These are phyloP conservation scores for Tricholoma sp. DNA, from an alignment of 768 basidiomycete genomes.

Conservation along the genomic window DNA sequence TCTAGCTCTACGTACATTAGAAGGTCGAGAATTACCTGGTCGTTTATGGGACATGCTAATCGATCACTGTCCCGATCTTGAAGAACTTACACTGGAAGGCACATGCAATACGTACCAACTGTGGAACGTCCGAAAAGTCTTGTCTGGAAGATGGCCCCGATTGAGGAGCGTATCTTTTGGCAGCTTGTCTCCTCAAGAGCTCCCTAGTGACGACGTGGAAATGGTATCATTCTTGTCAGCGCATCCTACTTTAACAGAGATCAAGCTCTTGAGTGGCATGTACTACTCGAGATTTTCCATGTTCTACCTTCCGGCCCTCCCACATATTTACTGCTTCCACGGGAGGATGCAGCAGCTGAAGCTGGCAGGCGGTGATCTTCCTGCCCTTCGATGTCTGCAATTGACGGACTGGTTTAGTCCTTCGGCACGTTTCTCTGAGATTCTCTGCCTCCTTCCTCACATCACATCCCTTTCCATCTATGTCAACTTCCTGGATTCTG, in stretches of 20 bases:
- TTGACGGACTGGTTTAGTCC: constrained; percentile 17
- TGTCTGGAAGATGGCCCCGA: constrained; percentile 12
- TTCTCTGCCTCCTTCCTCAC: constrained; percentile 4
- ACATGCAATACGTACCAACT: constrained; percentile 10
- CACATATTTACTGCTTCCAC: constrained; percentile 6
- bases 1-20: neutral
- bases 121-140: constrained; percentile 10
- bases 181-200: constrained; percentile 4
- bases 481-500: constrained; percentile 14
- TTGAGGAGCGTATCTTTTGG: constrained; percentile 12
- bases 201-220: neutral
- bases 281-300: constrained; percentile 7
- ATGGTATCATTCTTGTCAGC: constrained; percentile 11
- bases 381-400: constrained; percentile 5
- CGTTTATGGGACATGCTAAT: constrained; percentile 17
- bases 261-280: constrained; percentile 7
- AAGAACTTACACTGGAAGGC: constrained; percentile 13
- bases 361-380: constrained; percentile 3
- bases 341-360: constrained; percentile 15
- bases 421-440: constrained; percentile 11
- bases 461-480: constrained; percentile 11
- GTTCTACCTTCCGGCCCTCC: constrained; percentile 8
- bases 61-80: constrained; percentile 8
- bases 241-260: constrained; percentile 9
- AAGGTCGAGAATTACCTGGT: constrained; percentile 10